Percentiles rank a stretch among this genome's conserved stretches.
These are phyloP conservation scores for Yarrowia porcina DNA, from an alignment of 805 yeast species.

Conservation along the genomic window DNA sequence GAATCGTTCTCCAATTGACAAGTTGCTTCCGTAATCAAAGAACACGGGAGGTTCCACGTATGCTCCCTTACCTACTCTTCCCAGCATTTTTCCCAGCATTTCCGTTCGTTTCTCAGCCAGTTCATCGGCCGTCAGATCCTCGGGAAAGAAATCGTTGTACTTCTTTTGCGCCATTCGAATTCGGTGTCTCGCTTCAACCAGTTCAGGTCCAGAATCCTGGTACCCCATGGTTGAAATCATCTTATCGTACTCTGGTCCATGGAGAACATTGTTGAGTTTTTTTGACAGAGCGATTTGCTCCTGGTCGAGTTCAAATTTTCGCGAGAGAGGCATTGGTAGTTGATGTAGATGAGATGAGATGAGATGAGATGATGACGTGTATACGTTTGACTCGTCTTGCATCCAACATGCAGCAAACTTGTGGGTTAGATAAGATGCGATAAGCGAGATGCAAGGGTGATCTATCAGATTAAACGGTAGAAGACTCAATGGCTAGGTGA, in stretches of 20 bases:
- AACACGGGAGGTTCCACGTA: slow-evolving; percentile 56
- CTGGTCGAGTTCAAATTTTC: slow-evolving; percentile 4
- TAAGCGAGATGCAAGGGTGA: neutral
- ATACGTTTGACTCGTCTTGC: neutral
- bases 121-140: slow-evolving; percentile 31
- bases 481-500: too few relatives aligned
- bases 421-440: neutral
- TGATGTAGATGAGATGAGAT: too few relatives aligned
- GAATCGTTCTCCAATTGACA: slow-evolving; percentile 53
- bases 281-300: slow-evolving; percentile 3
- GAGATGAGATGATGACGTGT: too few relatives aligned
- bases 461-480: too few relatives aligned
- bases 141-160: slow-evolving; percentile 35
- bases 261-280: neutral
- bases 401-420: neutral
- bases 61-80: slow-evolving; percentile 44
- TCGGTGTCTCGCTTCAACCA: slow-evolving; percentile 33
- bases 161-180: slow-evolving; percentile 36
- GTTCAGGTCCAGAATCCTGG: slow-evolving; percentile 37
- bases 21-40: slow-evolving; percentile 67
- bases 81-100: slow-evolving; percentile 46
- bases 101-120: slow-evolving; percentile 41
- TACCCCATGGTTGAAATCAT: slow-evolving; percentile 56
- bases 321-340: neutral
- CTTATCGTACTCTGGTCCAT: slow-evolving; percentile 47